Evolutionary conservation across 192 early-diverging fungal species (phyloP), one percentile per base, ranked within the genome.

Genomic region (Chytriomyces sp.): DNA sequence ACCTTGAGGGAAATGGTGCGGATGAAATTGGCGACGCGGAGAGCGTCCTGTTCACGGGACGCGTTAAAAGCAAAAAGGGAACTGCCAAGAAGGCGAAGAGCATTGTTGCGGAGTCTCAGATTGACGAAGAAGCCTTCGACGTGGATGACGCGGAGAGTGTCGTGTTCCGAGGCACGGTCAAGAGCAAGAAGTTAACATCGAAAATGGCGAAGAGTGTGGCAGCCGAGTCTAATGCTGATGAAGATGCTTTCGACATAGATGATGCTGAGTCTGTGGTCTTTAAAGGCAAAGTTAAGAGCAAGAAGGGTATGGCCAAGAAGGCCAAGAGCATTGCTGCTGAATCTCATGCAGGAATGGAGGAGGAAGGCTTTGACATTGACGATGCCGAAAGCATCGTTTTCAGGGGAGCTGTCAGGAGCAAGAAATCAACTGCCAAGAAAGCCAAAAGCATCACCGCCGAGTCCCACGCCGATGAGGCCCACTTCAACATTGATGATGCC

Each of bases 321-420:
- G 39, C 49, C 1, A 32, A 26, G 55, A 55, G 57, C 31, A 49
- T 63, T 38, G 71, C 62, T 10, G 39, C 22, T 17, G 10, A 5
- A n/a, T 44, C 41, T 19, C 7, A 10, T 7, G 8, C n/a, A 14
- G 56, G 25, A 7, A 31, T 8, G 5, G 56, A 70, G 22, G 39
- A 39, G 19, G 25, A 44, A 2, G n/a, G 30, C 19, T 22, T 25
- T 17, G 30, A 10, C 3, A 38, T 64, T 10, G 59, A 63, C 22
- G 66, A 75, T 69, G 64, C 65, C 26, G 74, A 75, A 44, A 44
- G 37, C 8, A 57, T 69, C 5, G 57, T 75, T 3, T 75, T 56
- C 58, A 17, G 25, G 5, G 74, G 74, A 10, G 28, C 5, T 25
- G 74, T 75, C n/a, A 75, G 69, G 59, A 55, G 59, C 34, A 61